Conservation (phyloP, 2,329 filamentous ascomycete genomes). For the Trichoderma guizhouense region DNA sequence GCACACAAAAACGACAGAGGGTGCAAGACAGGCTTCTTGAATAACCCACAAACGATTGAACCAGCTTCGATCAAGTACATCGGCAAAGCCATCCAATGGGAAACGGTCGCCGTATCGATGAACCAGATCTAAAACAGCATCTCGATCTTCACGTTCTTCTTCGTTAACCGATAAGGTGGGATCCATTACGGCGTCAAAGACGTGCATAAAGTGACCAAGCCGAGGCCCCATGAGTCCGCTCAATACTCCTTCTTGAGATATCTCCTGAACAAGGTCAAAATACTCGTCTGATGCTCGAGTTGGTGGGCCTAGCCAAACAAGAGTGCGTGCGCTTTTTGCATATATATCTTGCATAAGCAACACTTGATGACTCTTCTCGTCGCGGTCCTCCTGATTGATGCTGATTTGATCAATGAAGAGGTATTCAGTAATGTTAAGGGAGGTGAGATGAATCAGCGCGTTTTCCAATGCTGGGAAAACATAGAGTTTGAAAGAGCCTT, state of each 20-base stretch:
- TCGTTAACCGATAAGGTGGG: constrained; percentile 21
- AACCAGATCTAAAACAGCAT: constrained; percentile 28
- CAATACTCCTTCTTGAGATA: constrained; percentile 24
- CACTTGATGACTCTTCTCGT: constrained; percentile 30
- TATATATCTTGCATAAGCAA: constrained; percentile 32
- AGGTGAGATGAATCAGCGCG: constrained; percentile 26
- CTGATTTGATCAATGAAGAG: constrained; percentile 34
- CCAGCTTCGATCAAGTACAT: constrained; percentile 31
- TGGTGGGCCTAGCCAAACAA: constrained; percentile 30
- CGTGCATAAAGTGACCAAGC: constrained; percentile 21
- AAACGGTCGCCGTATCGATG: constrained; percentile 23
- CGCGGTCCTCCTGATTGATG: constrained; percentile 29
- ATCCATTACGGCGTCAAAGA: constrained; percentile 33
- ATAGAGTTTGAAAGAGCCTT: constrained; percentile 19
- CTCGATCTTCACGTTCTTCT: constrained; percentile 25
- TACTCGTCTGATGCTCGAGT: constrained; percentile 24
- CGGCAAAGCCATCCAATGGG: constrained; percentile 27
- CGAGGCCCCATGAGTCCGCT: constrained; percentile 27
- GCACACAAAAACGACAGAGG: constrained; percentile 26
- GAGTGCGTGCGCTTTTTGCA: constrained; percentile 21
- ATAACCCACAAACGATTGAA: constrained; percentile 35
- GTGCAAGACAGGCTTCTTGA: constrained; percentile 32
- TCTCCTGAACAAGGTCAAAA: constrained; percentile 21
- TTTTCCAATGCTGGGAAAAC: constrained; percentile 32
- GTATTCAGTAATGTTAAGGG: constrained; percentile 4